Percentiles rank a stretch among this genome's conserved stretches.
phyloP scores from a whole-genome alignment of 2,329 filamentous ascomycete genomes.

The Madurella mycetomatis region DNA sequence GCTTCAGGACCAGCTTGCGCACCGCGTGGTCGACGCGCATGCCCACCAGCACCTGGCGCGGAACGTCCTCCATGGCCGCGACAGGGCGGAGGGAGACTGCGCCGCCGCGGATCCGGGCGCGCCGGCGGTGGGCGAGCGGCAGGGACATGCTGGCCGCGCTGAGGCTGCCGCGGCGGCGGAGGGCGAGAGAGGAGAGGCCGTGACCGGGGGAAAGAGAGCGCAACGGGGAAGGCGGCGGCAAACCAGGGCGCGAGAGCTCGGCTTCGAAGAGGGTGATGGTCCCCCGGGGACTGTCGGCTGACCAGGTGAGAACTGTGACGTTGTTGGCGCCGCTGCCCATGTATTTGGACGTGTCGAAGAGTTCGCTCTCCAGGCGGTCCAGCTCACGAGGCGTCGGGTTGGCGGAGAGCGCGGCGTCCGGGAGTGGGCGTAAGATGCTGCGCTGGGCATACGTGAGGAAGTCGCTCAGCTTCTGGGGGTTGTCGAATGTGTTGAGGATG shows the following conservation, averaged over 20 bases:
- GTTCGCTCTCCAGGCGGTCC: slow-evolving; percentile 11
- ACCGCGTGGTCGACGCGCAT: slow-evolving; percentile 13
- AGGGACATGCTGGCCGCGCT: not conserved
- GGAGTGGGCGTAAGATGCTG: slow-evolving; percentile 1
- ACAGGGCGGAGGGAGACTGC: slow-evolving; percentile 4
- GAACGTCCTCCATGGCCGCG: slow-evolving; percentile 17
- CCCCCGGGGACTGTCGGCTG: slow-evolving; percentile 7
- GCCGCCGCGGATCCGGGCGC: not conserved
- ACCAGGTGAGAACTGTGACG: slow-evolving; percentile 17
- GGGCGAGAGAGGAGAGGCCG: not conserved
- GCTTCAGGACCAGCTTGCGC: slow-evolving; percentile 9
- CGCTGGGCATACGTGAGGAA: slow-evolving; percentile 7
- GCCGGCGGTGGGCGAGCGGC: not conserved
- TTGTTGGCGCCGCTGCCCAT: not conserved
- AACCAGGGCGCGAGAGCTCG: not conserved
- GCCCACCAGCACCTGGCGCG: slow-evolving; percentile 7
- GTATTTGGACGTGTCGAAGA: slow-evolving; percentile 19
- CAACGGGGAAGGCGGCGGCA: not conserved
- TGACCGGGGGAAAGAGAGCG: not conserved
- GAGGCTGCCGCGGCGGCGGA: not conserved
- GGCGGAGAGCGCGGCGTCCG: not conserved
- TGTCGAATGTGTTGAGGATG: slow-evolving; percentile 8
- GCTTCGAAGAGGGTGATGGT: slow-evolving; percentile 15
- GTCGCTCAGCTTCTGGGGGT: not conserved
- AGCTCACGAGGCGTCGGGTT: slow-evolving; percentile 1